Evolutionary conservation across 805 yeast genomes (phyloP), one percentile per base, ranked within the genome.

Genomic region (Schwanniomyces vanrijiae): DNA sequence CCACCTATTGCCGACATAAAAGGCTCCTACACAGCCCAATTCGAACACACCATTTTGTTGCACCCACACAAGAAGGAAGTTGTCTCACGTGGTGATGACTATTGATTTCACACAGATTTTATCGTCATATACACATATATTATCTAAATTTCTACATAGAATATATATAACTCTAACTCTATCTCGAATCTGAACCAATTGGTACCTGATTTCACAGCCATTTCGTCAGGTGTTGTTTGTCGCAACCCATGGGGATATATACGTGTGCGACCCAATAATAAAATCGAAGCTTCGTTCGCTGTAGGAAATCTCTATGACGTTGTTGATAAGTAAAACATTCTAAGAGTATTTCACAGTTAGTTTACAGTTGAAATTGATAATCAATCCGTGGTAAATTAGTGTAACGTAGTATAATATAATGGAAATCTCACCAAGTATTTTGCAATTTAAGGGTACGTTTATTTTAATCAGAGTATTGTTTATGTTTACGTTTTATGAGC

Each of bases 1-100:
- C 97, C 97, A 14, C 99, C 99, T 5, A 73, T 94, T 54, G 84
- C 81, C 45, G 99, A 94, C 64, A 69, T 77, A 16, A 78, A 75
- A 50, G 98, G 98, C 10, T 78, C 86, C 41, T 91, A 88, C 76
- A 94, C 98, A 33, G 99, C 99, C 0, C 99, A 94, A 69, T 92
- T 69, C 61, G 99, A 94, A 66, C 99, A 94, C 71, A 94, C 99
- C 1, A 80, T 92, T 40, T 75, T 94, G 55, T 73, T 94, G 59
- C 94, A 91, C 61, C 95, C 97, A 24, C 89, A 89, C 48, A 82
- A 81, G 68, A 94, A 92, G 73, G 99, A 94, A 69, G 92, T 94
- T 39, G 90, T 94, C 18, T 88, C 97, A 11, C 81, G 92, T 55
- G 99, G 99, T 43, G 97, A 90, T 39, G 99, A 94, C 68, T 94